Evolutionary conservation across 108 stramenopile genomes (phyloP).

Genomic region (Nitzschia sp.): DNA sequence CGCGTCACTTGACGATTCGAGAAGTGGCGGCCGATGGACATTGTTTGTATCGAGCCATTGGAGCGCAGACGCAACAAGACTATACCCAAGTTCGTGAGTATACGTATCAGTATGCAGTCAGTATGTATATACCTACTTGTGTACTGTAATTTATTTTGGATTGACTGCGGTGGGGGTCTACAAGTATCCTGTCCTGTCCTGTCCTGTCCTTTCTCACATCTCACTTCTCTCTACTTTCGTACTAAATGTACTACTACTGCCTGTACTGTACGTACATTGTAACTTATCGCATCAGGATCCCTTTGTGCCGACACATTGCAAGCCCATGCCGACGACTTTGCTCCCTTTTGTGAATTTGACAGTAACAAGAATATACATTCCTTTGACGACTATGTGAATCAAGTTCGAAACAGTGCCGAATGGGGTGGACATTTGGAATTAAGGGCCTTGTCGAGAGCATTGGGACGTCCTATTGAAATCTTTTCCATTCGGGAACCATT

Average conservation of each 20-base stretch:
- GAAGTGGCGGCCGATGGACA: constrained; percentile 94
- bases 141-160: no score
- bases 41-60: constrained; percentile 95
- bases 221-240: no score
- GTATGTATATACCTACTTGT: no score
- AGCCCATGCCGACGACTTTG: constrained; percentile 73
- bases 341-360: constrained; percentile 87
- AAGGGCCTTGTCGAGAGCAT: constrained; percentile 75
- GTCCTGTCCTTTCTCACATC: no score
- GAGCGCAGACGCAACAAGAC: constrained; percentile 52
- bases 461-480: constrained; percentile 85
- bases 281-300: constrained; percentile 33
- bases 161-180: no score
- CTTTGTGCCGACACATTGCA: constrained; percentile 70
- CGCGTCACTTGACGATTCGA: constrained; percentile 52
- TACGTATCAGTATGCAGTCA: not conserved
- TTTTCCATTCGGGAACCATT: constrained; percentile 66
- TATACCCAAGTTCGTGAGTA: constrained; percentile 49
- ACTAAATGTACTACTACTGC: no score
- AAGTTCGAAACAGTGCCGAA: constrained; percentile 79
- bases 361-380: constrained; percentile 45
- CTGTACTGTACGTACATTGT: no score
- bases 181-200: no score
- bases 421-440: constrained; percentile 99
- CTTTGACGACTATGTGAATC: constrained; percentile 86